Evolutionary conservation across 192 early-diverging fungal genomes (phyloP).

Genomic region (Bifiguratus adelaidae): DNA sequence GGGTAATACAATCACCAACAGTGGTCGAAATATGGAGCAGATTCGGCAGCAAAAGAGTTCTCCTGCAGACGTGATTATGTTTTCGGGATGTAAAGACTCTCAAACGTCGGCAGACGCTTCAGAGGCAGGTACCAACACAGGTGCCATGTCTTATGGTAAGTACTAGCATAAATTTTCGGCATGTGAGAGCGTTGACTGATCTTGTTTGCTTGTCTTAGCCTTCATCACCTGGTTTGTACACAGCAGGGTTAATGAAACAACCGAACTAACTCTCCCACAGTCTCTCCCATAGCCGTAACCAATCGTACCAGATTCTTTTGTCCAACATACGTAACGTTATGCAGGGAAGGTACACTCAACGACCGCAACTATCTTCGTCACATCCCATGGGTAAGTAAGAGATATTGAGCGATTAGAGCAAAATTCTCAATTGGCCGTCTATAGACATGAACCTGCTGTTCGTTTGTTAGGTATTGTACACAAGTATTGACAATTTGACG

Average conservation of each 20-base stretch:
- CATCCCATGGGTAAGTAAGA: constrained; percentile 49
- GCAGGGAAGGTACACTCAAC: constrained; percentile 52
- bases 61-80: constrained; percentile 69
- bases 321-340: constrained; percentile 58
- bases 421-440: too few species aligned
- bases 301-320: constrained; percentile 63
- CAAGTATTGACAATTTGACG: not conserved
- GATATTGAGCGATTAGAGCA: too few species aligned
- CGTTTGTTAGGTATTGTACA: not conserved
- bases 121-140: constrained; percentile 46
- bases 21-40: constrained; percentile 9
- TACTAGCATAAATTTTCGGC: not conserved
- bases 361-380: constrained; percentile 66
- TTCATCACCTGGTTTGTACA: not conserved
- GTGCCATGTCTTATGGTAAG: constrained; percentile 49
- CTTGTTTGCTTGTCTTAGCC: not conserved
- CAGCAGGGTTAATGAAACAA: not conserved
- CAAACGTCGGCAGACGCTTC: constrained; percentile 78
- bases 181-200: not conserved
- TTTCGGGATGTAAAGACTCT: constrained; percentile 72
- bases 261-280: constrained; percentile 6
- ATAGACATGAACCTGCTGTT: constrained; percentile 46
- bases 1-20: constrained; percentile 28
- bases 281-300: constrained; percentile 38
- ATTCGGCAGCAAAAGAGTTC: constrained; percentile 26